A percentile compares a stretch with the other conserved stretches of the same genome.
These are phyloP conservation scores for Rhizoclosmatium sp. DNA, from an alignment of 192 early-diverging fungal genomes.

Conservation along the genomic window DNA sequence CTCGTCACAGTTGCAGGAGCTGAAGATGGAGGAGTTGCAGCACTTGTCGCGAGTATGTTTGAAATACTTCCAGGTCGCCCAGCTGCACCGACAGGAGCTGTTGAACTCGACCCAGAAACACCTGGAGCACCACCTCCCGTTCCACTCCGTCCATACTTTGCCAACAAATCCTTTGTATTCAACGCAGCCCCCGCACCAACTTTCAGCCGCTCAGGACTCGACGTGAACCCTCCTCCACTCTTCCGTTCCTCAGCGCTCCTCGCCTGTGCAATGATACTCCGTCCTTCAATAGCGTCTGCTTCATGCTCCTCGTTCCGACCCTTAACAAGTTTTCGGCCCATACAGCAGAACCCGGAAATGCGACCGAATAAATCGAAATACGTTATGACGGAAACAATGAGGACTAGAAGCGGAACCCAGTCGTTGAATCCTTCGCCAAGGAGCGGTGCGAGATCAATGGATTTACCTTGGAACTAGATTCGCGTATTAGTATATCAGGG, in stretches of 20 bases:
- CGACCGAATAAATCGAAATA: slow-evolving; percentile 86
- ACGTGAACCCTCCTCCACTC: not conserved
- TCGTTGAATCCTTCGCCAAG: slow-evolving; percentile 87
- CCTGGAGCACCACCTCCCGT: not conserved
- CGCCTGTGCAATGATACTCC: slow-evolving; percentile 57
- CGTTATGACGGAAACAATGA: slow-evolving; percentile 77
- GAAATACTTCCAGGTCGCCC: not conserved
- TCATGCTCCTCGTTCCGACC: slow-evolving; percentile 6
- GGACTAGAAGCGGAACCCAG: slow-evolving; percentile 86
- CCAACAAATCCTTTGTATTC: slow-evolving; percentile 46
- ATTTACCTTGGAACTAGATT: slow-evolving; percentile 60
- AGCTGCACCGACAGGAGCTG: not conserved
- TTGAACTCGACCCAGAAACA: not conserved
- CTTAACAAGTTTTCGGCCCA: slow-evolving; percentile 51
- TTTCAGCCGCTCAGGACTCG: slow-evolving; percentile 6
- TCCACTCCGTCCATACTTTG: slow-evolving; percentile 35
- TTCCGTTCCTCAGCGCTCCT: slow-evolving; percentile 8
- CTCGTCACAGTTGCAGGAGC: not conserved
- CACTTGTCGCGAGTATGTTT: not conserved
- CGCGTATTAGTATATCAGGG: not conserved
- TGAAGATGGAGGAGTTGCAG: not conserved
- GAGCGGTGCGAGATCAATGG: slow-evolving; percentile 87
- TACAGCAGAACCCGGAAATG: slow-evolving; percentile 71
- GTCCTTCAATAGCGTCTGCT: slow-evolving; percentile 52
- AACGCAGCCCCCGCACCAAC: not conserved